Conservation (phyloP, 2,329 filamentous ascomycete genomes). For the Aspergillus novoparasiticus region DNA sequence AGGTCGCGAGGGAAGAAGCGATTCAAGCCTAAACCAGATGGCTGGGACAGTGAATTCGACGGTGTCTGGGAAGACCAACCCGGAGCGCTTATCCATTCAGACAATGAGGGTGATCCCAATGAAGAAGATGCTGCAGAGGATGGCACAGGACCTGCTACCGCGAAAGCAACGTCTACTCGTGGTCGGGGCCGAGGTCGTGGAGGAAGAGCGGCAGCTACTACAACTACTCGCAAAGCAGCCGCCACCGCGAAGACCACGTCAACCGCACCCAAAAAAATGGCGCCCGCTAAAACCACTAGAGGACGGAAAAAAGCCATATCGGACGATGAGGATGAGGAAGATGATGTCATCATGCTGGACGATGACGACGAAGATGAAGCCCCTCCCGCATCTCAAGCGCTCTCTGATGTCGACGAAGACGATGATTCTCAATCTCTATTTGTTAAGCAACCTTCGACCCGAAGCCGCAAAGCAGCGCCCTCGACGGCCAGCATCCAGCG, state of each 20-base stretch:
- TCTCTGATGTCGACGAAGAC: constrained; percentile 33
- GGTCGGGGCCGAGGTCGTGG: constrained; percentile 49
- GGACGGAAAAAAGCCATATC: constrained; percentile 33
- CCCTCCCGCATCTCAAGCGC: constrained; percentile 24
- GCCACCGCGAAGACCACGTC: constrained; percentile 34
- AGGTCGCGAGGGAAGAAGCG: constrained; percentile 55
- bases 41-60: constrained; percentile 88
- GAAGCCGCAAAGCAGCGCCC: constrained; percentile 27
- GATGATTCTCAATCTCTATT: constrained; percentile 46
- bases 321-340: constrained; percentile 46
- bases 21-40: constrained; percentile 74
- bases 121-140: constrained; percentile 52
- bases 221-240: constrained; percentile 39
- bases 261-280: constrained; percentile 31
- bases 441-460: constrained; percentile 40
- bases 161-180: constrained; percentile 49
- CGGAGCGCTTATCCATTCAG: constrained; percentile 61
- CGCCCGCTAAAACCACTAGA: constrained; percentile 22
- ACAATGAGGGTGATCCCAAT: constrained; percentile 51
- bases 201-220: constrained; percentile 45
- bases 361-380: constrained; percentile 31
- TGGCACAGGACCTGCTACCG: constrained; percentile 39
- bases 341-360: constrained; percentile 45
- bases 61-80: constrained; percentile 83
- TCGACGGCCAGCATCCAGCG: constrained; percentile 26